Percentiles rank a stretch among this genome's conserved stretches.
phyloP scores from a whole-genome alignment of 2,329 filamentous ascomycete genomes.

The Cercospora citrullina region DNA sequence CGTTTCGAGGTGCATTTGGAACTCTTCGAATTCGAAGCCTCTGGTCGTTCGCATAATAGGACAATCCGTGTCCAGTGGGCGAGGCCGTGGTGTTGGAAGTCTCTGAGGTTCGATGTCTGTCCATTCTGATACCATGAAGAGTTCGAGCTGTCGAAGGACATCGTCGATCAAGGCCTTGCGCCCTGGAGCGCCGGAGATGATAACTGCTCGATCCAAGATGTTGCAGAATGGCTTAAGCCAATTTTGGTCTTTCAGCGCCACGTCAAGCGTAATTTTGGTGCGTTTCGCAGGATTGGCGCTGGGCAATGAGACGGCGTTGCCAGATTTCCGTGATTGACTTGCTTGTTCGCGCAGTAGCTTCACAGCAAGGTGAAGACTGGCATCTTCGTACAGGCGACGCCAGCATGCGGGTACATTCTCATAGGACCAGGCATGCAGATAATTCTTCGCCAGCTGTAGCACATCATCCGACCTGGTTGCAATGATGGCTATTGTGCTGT shows the following conservation, averaged over 20 bases:
- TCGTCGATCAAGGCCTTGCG: constrained; percentile 51
- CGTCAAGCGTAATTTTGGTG: not conserved
- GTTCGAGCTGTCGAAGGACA: constrained; percentile 54
- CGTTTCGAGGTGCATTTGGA: constrained; percentile 34
- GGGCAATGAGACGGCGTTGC: not conserved
- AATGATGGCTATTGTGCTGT: constrained; percentile 43
- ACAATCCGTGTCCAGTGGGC: constrained; percentile 9
- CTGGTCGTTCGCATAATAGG: constrained; percentile 18
- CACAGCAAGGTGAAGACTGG: constrained; percentile 63
- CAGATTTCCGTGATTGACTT: not conserved
- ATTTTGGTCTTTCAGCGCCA: not conserved
- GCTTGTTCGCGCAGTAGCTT: constrained; percentile 21
- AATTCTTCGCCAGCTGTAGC: constrained; percentile 60
- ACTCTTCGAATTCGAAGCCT: constrained; percentile 29
- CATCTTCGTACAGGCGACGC: constrained; percentile 71
- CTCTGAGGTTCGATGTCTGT: not conserved
- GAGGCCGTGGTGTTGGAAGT: constrained; percentile 21
- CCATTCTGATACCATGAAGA: constrained; percentile 27
- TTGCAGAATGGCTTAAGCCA: constrained; percentile 54
- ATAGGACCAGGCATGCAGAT: constrained; percentile 70
- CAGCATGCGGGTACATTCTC: constrained; percentile 66
- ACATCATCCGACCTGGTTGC: constrained; percentile 51
- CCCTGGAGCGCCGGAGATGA: constrained; percentile 67
- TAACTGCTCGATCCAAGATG: constrained; percentile 72
- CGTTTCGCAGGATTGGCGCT: not conserved